Evolutionary conservation across 352 stramenopile species (phyloP).

Genomic region (Saprolegnia diclina): DNA sequence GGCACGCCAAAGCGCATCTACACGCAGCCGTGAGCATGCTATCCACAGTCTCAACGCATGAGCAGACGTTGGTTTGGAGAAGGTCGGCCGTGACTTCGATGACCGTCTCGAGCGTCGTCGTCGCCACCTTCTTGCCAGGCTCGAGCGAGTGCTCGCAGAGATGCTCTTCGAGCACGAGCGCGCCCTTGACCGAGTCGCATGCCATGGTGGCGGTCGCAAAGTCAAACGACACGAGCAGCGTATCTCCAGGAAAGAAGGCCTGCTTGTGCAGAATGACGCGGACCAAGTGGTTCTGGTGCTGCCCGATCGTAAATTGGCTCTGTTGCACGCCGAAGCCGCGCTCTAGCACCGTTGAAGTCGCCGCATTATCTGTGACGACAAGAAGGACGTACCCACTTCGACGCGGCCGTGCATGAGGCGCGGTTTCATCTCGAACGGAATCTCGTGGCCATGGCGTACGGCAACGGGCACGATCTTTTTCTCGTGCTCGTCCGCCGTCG

Average conservation of each 20-base stretch:
- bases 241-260: conserved; percentile 54
- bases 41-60: background rate
- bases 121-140: conserved; percentile 47
- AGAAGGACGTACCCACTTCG: conserved; percentile 34
- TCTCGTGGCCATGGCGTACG: conserved; percentile 52
- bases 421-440: conserved; percentile 57
- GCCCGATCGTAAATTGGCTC: conserved; percentile 67
- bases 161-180: conserved; percentile 47
- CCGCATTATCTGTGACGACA: no score
- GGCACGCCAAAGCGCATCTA: conserved; percentile 44
- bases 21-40: background rate
- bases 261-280: conserved; percentile 57
- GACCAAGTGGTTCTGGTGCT: conserved; percentile 54
- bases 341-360: conserved; percentile 29
- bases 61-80: conserved; percentile 45
- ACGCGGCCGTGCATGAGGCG: conserved; percentile 62
- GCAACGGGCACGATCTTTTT: conserved; percentile 36
- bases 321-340: conserved; percentile 46
- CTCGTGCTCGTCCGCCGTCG: conserved; percentile 12
- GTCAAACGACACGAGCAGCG: conserved; percentile 53
- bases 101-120: conserved; percentile 43
- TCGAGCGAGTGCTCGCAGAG: conserved; percentile 49
- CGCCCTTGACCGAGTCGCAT: conserved; percentile 44
- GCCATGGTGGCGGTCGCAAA: conserved; percentile 49
- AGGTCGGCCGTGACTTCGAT: conserved; percentile 41